Evolutionary conservation across 2,329 filamentous ascomycete genomes (phyloP), one percentile per base, ranked within the genome.

Genomic region (Cladophialophora carrionii): DNA sequence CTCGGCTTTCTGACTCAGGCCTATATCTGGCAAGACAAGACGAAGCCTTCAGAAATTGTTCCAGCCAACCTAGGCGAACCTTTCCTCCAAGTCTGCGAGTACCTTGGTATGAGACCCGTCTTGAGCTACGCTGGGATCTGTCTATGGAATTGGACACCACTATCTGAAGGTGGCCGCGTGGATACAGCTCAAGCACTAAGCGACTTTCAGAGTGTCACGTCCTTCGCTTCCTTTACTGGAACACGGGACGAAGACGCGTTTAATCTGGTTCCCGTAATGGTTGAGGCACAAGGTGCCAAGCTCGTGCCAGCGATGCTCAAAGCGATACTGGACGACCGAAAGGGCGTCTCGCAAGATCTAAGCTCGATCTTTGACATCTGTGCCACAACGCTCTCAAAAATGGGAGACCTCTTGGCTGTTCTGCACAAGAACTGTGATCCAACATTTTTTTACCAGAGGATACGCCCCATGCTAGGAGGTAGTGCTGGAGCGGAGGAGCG

Each of bases 241-340:
- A 67, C 65, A 6, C 32, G 57, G 12, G 65, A 67, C 51, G 65
- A 67, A 54, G 65, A 64, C 6, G 53, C 62, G 4, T 67, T 67
- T 34, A 46, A 67, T 52, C 53, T 67, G 8, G 55, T 62, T 20
- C 62, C 65, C 8, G 49, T 58, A 3, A 56, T 65, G 34, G 55
- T 62, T 22, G 65, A 67, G 53, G 53, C 32, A 10, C 34, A 43
- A 34, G 62, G 49, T 6, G 57, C 52, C 41, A 46, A 41, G 22
- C 58, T 67, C 14, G 26, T 59, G 48, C 17, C 32, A 9, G 29
- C 56, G 37, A 32, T 65, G 20, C 54, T 67, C 10, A n/a, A 61
- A 34, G 34, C 53, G 20, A 37, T 67, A 12, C 32, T 6, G 14
- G 55, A 54, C 34, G 48, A 51, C 5, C 52, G 34, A 26, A 53